phyloP scores from a whole-genome alignment of 164 flowering plant species.

The Houttuynia cordata region DNA sequence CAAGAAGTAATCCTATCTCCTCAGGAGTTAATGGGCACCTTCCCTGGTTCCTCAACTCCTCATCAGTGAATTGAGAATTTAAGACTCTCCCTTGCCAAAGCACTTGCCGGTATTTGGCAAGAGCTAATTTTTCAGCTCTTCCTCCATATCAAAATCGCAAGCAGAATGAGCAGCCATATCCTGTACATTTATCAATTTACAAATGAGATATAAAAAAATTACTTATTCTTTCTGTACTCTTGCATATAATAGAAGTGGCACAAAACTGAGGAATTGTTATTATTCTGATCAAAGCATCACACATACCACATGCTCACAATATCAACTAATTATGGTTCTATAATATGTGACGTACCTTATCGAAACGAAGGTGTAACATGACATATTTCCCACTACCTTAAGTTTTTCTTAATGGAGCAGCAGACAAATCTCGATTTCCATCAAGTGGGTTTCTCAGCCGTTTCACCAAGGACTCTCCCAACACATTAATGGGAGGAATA shows the following conservation, averaged over 20 bases:
- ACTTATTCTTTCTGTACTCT: too few relatives aligned
- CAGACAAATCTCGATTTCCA: slow-evolving; percentile 10
- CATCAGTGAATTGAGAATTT: slow-evolving; percentile 92
- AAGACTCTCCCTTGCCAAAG: slow-evolving; percentile 95
- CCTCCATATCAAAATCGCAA: slow-evolving; percentile 99
- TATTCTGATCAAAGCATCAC: too few relatives aligned
- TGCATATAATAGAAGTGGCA: too few relatives aligned
- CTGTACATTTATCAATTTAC: slow-evolving; percentile 19
- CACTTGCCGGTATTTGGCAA: slow-evolving; percentile 82
- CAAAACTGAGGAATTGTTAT: too few relatives aligned
- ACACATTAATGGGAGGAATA: slow-evolving; percentile 70
- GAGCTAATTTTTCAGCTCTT: slow-evolving; percentile 82
- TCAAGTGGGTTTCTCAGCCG: slow-evolving; percentile 52
- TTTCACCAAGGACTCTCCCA: slow-evolving; percentile 74
- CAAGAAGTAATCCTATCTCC: slow-evolving; percentile 85
- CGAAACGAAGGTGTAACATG: slow-evolving; percentile 93
- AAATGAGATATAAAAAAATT: too few relatives aligned
- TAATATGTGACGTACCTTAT: slow-evolving; percentile 44
- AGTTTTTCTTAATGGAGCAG: slow-evolving; percentile 23
- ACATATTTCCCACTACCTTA: slow-evolving; percentile 56
- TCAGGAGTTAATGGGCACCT: slow-evolving; percentile 98
- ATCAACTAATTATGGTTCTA: too few relatives aligned
- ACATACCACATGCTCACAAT: too few relatives aligned
- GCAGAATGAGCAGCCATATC: slow-evolving; percentile 99
- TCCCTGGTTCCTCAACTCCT: slow-evolving; percentile 81